phyloP scores from a whole-genome alignment of 768 basidiomycete species.

The Mycena alexandri region DNA sequence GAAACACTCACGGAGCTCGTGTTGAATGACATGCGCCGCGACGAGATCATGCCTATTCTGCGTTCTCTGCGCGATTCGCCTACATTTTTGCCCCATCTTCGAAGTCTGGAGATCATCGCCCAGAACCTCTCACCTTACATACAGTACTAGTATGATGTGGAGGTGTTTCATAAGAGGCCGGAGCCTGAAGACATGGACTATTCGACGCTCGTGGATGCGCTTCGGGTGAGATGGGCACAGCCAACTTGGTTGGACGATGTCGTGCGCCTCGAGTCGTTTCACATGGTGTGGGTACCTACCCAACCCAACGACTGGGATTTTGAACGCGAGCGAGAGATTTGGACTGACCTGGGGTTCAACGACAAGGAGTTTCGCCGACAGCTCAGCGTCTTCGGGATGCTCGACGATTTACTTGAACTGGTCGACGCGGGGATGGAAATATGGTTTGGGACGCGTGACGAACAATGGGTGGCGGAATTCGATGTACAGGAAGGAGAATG shows the following conservation, averaged over 20 bases:
- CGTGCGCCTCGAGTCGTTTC: neutral
- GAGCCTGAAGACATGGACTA: neutral
- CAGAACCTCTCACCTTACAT: no score
- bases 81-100: neutral
- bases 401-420: slow-evolving; percentile 1
- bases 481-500: no score
- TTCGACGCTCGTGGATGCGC: neutral
- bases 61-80: neutral
- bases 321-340: neutral
- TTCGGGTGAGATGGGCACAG: neutral
- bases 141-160: no score
- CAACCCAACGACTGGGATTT: no score
- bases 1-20: neutral
- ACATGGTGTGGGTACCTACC: neutral
- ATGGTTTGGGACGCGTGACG: slow-evolving; percentile 1
- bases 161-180: no score
- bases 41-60: neutral
- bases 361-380: neutral
- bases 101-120: neutral
- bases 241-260: neutral
- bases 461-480: neutral
- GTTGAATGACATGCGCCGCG: neutral
- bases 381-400: neutral
- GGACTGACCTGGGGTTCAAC: neutral
- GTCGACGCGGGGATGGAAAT: neutral